Conservation (phyloP, 2,329 filamentous ascomycete species). For the Fusarium tanahbumbuense region DNA sequence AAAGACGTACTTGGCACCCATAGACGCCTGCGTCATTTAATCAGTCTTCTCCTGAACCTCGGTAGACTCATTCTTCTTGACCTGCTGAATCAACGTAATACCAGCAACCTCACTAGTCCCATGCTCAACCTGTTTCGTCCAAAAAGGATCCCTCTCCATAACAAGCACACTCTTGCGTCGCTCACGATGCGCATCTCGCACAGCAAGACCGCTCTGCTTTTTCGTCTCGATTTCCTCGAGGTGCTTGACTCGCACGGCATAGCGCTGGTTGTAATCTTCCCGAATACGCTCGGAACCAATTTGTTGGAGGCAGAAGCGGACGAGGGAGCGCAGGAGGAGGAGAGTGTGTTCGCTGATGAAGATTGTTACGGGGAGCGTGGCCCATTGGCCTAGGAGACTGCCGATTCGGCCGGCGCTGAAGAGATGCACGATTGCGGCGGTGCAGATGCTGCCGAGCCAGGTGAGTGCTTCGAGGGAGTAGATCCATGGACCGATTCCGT, state of each 20-base stretch:
- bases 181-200: conserved; percentile 53
- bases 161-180: conserved; percentile 53
- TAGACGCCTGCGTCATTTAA: neutral
- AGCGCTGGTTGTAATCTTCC: conserved; percentile 54
- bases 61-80: conserved; percentile 37
- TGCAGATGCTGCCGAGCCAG: conserved; percentile 79
- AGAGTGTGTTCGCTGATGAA: conserved; percentile 81
- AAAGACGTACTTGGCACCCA: too few species aligned
- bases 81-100: conserved; percentile 50
- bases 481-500: conserved; percentile 81
- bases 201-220: conserved; percentile 48
- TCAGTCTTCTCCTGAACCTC: conserved; percentile 29
- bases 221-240: conserved; percentile 57
- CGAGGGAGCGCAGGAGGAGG: conserved; percentile 65
- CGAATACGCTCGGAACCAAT: conserved; percentile 57
- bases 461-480: conserved; percentile 74
- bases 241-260: conserved; percentile 52
- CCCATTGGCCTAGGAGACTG: conserved; percentile 64
- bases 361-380: conserved; percentile 75
- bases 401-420: conserved; percentile 69
- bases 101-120: conserved; percentile 53
- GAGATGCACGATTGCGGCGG: conserved; percentile 78
- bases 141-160: conserved; percentile 52
- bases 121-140: conserved; percentile 57
- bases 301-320: conserved; percentile 52